Percentiles rank a stretch among this genome's conserved stretches.
Evolutionary conservation across 2,329 filamentous ascomycete species (phyloP).

Genomic region (Penicillium sp.): DNA sequence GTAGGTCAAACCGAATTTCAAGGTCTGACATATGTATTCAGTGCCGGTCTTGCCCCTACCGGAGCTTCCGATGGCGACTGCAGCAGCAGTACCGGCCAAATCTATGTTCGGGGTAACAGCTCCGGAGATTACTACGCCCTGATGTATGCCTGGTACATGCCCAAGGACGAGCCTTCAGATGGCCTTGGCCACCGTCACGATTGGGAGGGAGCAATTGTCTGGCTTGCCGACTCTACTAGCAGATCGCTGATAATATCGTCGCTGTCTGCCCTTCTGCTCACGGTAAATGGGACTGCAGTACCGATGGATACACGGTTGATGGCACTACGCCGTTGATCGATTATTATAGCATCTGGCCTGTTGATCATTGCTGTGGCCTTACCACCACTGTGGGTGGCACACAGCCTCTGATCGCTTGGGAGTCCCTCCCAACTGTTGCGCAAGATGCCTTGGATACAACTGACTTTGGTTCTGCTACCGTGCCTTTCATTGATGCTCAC

Average conservation of each 20-base stretch:
- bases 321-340: conserved; percentile 49
- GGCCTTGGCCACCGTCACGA: conserved; percentile 56
- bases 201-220: conserved; percentile 58
- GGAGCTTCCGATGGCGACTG: conserved; percentile 45
- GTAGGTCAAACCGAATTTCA: too few relatives aligned
- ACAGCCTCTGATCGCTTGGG: conserved; percentile 52
- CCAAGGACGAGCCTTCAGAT: conserved; percentile 48
- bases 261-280: conserved; percentile 56
- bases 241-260: conserved; percentile 43
- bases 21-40: conserved; percentile 17
- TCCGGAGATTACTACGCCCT: conserved; percentile 48
- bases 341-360: conserved; percentile 51
- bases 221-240: conserved; percentile 43
- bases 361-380: conserved; percentile 49
- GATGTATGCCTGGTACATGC: conserved; percentile 56
- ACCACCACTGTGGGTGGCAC: conserved; percentile 43
- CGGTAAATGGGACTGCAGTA: conserved; percentile 49
- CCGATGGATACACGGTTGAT: conserved; percentile 40
- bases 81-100: conserved; percentile 48
- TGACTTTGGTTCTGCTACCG: conserved; percentile 49
- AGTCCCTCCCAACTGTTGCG: conserved; percentile 47
- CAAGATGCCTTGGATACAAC: conserved; percentile 46
- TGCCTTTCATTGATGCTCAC: conserved; percentile 50
- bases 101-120: conserved; percentile 49
- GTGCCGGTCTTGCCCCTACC: conserved; percentile 45